Evolutionary conservation across 495 filamentous ascomycete species (phyloP), one percentile per base, ranked within the genome.

Genomic region (Friedmanniomyces endolithicus): DNA sequence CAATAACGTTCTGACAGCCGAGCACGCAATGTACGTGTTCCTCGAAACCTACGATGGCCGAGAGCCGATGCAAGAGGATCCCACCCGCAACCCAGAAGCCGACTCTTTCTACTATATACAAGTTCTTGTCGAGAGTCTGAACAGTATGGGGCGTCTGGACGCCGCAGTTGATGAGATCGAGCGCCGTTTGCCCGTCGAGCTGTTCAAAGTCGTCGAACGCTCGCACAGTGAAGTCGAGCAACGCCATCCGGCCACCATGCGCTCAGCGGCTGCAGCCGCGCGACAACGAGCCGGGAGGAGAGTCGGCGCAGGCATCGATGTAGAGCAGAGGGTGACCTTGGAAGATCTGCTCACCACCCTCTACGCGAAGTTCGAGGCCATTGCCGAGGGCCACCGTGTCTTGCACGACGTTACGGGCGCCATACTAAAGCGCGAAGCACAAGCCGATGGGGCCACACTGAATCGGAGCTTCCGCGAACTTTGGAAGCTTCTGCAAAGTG

Each of bases 331-430:
- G 7, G 83, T 84, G 62, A 84, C 94, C 20, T 80, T 99, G 33
- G 82, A 88, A 50, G 92, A 99, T 63, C 79, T 94, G 33, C 72
- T 99, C 8, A 89, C 81, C 81, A 90, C 89, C 1, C 70, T 99
- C 0, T 99, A 94, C 69, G 87, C 90, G 16, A 94, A 95, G 60
- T 95, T 99, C 63, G 92, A 96, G 65, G 82, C 94, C 16, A 95
- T 99, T 58, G 88, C 88, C 14, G 92, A 99, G 68, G 85, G 92
- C 14, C 94, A 99, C 63, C 84, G 92, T 47, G 86, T 94, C 1
- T 77, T 97, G 48, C 88, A 96, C 65, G 92, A 99, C 67, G 83
- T 90, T 43, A 79, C 95, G 57, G 80, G 79, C 40, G 86, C 81
- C 0, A 87, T 97, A 59, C 75, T 87, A 34, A 80, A 83, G 56